Evolutionary conservation across 2,329 filamentous ascomycete genomes (phyloP).

Genomic region (Ophiocordyceps robertsii): DNA sequence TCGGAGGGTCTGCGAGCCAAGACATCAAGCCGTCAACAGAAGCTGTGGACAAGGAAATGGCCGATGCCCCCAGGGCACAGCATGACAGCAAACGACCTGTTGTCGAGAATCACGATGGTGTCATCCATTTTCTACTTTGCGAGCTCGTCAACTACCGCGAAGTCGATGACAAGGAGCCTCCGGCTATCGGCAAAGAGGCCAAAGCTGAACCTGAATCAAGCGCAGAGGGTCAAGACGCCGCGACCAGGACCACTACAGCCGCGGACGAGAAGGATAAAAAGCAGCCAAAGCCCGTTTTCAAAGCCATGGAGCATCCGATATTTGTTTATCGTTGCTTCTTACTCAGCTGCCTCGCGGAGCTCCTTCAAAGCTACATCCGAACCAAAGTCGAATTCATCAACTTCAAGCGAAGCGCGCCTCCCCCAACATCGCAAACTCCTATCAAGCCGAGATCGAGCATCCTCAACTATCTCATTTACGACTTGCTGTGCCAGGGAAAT

Average conservation of each 20-base stretch:
- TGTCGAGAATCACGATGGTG: constrained; percentile 85
- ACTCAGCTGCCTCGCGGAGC: constrained; percentile 79
- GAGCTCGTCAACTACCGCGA: constrained; percentile 87
- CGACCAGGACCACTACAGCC: constrained; percentile 14
- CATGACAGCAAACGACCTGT: constrained; percentile 67
- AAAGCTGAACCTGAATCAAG: constrained; percentile 20
- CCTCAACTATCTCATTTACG: constrained; percentile 83
- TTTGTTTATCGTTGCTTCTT: constrained; percentile 96
- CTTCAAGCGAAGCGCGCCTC: constrained; percentile 85
- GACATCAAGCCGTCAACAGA: constrained; percentile 50
- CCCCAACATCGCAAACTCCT: constrained; percentile 70
- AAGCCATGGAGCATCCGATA: constrained; percentile 83
- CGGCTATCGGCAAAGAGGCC: constrained; percentile 26
- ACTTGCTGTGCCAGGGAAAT: constrained; percentile 51
- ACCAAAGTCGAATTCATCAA: constrained; percentile 99
- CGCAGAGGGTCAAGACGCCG: constrained; percentile 11
- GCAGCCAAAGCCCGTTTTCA: constrained; percentile 61
- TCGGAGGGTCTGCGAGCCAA: constrained; percentile 11
- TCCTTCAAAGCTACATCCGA: constrained; percentile 82
- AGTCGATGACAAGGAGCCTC: constrained; percentile 69
- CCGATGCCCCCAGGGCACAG: constrained; percentile 48
- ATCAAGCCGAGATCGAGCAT: constrained; percentile 89
- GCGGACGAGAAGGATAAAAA: constrained; percentile 47
- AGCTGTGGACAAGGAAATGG: constrained; percentile 42
- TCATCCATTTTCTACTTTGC: constrained; percentile 87